phyloP scores from a whole-genome alignment of 2,329 filamentous ascomycete genomes.

The Tolypocladium paradoxum region DNA sequence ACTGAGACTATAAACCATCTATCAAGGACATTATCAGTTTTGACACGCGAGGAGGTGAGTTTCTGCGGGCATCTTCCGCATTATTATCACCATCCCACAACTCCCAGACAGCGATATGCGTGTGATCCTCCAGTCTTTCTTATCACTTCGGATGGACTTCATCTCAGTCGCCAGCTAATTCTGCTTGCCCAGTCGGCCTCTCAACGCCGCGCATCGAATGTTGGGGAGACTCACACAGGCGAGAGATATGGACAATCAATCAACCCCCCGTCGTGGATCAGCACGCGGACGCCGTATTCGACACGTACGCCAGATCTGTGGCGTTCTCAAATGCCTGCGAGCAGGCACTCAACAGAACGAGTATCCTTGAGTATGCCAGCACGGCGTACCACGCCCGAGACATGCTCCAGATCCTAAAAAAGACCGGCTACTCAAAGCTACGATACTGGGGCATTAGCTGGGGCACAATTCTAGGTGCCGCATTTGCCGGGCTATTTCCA shows the following conservation, averaged over 20 bases:
- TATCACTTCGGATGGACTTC: no score
- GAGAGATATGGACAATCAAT: slow-evolving; percentile 31
- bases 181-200: slow-evolving; percentile 27
- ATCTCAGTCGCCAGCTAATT: no score
- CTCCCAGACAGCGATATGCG: no score
- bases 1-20: no score
- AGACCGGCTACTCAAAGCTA: slow-evolving; percentile 29
- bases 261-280: slow-evolving; percentile 34
- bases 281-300: slow-evolving; percentile 32
- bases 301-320: slow-evolving; percentile 30
- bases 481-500: slow-evolving; percentile 41
- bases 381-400: slow-evolving; percentile 35
- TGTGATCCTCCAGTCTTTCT: no score
- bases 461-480: slow-evolving; percentile 39
- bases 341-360: slow-evolving; percentile 19
- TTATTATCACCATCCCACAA: no score
- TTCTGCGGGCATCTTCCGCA: no score
- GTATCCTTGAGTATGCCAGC: slow-evolving; percentile 29
- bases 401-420: slow-evolving; percentile 34
- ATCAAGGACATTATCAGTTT: slow-evolving; percentile 36
- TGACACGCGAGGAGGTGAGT: slow-evolving; percentile 37
- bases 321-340: slow-evolving; percentile 34
- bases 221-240: slow-evolving; percentile 31
- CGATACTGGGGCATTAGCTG: slow-evolving; percentile 47
- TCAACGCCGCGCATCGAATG: slow-evolving; percentile 42